Conservation (phyloP, 768 basidiomycete genomes). For the Phanerochaete sordida region DNA sequence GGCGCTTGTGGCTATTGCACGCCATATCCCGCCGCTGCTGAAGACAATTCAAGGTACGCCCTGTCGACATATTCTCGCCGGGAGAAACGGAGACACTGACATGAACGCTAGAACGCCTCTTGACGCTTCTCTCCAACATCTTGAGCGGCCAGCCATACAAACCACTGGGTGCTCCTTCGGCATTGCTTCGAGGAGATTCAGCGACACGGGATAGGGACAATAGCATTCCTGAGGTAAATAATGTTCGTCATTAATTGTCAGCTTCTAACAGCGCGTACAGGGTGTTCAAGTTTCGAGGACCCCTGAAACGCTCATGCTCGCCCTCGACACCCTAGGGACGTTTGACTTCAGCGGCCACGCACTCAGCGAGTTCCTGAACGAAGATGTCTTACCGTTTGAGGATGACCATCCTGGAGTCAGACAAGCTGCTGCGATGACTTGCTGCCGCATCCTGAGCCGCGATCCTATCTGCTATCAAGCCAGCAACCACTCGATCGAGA, state of each 20-base stretch:
- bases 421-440: constrained; percentile 86
- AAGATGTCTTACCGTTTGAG: constrained; percentile 89
- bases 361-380: constrained; percentile 93
- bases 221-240: constrained; percentile 42
- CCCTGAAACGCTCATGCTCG: constrained; percentile 72
- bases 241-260: not conserved
- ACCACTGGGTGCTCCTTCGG: constrained; percentile 79
- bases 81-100: no score
- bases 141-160: constrained; percentile 84
- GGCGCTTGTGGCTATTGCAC: constrained; percentile 80
- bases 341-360: constrained; percentile 97
- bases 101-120: constrained; percentile 67
- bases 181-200: constrained; percentile 51
- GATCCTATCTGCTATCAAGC: constrained; percentile 97
- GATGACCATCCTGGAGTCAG: constrained; percentile 88
- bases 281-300: constrained; percentile 52
- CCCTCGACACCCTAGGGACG: constrained; percentile 79
- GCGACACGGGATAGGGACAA: constrained; percentile 55
- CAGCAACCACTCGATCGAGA: constrained; percentile 92
- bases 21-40: constrained; percentile 84
- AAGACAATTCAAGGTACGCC: constrained; percentile 84
- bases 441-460: constrained; percentile 86
- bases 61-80: no score
- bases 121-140: constrained; percentile 80
- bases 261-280: constrained; percentile 24